Base-by-base conservation (phyloP, 2,329 filamentous ascomycete species). In the Aspergillus hortae region DNA sequence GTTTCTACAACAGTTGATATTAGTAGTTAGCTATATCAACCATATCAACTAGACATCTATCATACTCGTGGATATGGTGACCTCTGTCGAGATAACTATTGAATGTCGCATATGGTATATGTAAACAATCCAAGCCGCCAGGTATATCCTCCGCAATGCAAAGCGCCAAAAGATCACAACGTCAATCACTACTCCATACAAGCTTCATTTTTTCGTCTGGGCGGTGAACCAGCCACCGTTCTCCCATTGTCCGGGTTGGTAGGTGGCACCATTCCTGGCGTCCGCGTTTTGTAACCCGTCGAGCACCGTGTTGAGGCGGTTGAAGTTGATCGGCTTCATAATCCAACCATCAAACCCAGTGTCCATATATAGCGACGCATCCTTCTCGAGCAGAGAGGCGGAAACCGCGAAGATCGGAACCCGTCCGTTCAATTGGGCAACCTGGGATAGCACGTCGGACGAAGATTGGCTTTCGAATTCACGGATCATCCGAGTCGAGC, bases 341-440 rank as follows among this genome's bases (percentile, higher is more conserved):
- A 96, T 91, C 90, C 90, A 95, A 21, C 88, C 91, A 59, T 95
- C 90, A 59, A 95, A 95, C 0, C 91, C 91, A 6, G 85, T 84
- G 42, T 88, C 79, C 41, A 90, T 81, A 59, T 95, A 96, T 0
- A 72, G 80, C 38, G 86, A 76, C 46, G 76, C 80, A 42, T 91
- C 81, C 15, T 77, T 80, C 66, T 96, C 91, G 1, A 89, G 64
- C 0, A 96, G 75, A 0, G 90, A 94, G 2, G 91, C 91, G 0
- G 91, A 95, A 0, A 96, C 91, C 0, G 90, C 91, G 61, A 96
- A 91, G 46, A 96, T 87, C 0, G 91, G 90, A 1, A 92, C 79
- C 33, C 88, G 81, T 21, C 83, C 81, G 48, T 90, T 88, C 1
- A 74, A 66, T 1, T 71, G 63, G 3, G 85, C 85, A 49, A 85